Evolutionary conservation across 805 yeast genomes (phyloP).

Genomic region (Candida peoriensis): DNA sequence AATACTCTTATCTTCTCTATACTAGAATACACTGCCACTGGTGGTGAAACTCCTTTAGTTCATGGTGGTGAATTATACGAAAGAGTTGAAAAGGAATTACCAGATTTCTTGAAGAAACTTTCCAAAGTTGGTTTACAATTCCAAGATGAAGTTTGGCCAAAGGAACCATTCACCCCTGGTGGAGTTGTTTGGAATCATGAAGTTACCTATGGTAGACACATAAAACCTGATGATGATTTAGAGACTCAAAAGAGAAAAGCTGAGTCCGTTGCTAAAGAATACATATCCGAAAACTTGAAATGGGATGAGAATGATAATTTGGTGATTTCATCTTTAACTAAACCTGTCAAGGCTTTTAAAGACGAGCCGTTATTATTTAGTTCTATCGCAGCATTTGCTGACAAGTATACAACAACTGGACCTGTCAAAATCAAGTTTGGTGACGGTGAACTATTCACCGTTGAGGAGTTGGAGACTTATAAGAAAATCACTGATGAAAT

Average conservation of each 20-base stretch:
- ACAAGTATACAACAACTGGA: conserved; percentile 8
- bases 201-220: conserved; percentile 29
- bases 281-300: conserved; percentile 20
- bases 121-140: conserved; percentile 22
- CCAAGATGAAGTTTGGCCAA: conserved; percentile 25
- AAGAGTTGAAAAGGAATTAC: conserved; percentile 13
- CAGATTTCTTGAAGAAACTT: conserved; percentile 21
- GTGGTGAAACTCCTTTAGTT: conserved; percentile 31
- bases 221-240: conserved; percentile 5
- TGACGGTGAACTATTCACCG: conserved; percentile 17
- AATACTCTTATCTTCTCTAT: conserved; percentile 24
- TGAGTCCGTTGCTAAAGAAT: not conserved
- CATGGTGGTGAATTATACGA: conserved; percentile 30
- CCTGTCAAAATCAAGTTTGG: conserved; percentile 17
- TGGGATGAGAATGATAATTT: conserved; percentile 20
- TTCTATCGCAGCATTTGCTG: conserved; percentile 23
- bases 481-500: conserved; percentile 17
- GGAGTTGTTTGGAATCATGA: conserved; percentile 26
- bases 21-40: conserved; percentile 18
- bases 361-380: conserved; percentile 22
- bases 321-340: conserved; percentile 26
- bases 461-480: conserved; percentile 15
- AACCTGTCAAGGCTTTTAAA: conserved; percentile 14
- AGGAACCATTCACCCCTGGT: conserved; percentile 7
- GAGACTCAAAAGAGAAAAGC: not conserved